These are phyloP conservation scores for Rubroboletus pulcherrimus DNA, from an alignment of 768 basidiomycete species.

Conservation along the genomic window DNA sequence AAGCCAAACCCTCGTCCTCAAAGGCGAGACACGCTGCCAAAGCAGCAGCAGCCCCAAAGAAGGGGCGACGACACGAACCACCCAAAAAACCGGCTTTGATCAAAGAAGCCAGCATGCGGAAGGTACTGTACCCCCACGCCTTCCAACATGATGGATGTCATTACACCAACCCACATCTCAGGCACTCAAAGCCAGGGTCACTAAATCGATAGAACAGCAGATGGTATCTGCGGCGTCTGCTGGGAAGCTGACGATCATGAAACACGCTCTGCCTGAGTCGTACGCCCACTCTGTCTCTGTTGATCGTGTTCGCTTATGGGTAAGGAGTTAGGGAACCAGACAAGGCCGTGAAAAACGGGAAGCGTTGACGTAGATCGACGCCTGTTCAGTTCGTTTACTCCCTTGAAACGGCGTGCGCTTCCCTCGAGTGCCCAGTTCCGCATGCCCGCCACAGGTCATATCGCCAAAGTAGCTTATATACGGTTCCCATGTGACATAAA, in stretches of 20 bases:
- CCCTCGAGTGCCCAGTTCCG: neutral
- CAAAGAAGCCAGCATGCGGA: slow-evolving; percentile 73
- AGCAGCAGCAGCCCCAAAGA: slow-evolving; percentile 69
- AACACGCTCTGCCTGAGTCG: slow-evolving; percentile 43
- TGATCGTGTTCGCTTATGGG: slow-evolving; percentile 1
- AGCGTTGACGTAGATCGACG: slow-evolving; percentile 12
- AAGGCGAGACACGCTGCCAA: slow-evolving; percentile 56
- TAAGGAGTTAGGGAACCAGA: slow-evolving; percentile 16
- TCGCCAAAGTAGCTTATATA: neutral
- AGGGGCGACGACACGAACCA: slow-evolving; percentile 72
- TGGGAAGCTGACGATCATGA: slow-evolving; percentile 93
- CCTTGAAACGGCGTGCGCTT: slow-evolving; percentile 5
- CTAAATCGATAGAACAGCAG: slow-evolving; percentile 86
- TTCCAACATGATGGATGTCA: neutral
- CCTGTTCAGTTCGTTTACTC: neutral
- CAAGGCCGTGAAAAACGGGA: slow-evolving; percentile 15
- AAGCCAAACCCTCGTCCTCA: slow-evolving; percentile 46
- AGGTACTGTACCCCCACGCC: slow-evolving; percentile 41
- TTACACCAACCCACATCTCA: slow-evolving; percentile 27
- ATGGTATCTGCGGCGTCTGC: slow-evolving; percentile 86
- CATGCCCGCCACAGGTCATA: slow-evolving; percentile 2
- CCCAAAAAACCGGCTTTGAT: slow-evolving; percentile 77
- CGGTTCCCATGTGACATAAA: neutral
- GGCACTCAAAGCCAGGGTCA: slow-evolving; percentile 88
- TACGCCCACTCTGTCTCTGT: slow-evolving; percentile 10